phyloP scores from a whole-genome alignment of 164 flowering plant species.

The Amborella trichopoda region DNA sequence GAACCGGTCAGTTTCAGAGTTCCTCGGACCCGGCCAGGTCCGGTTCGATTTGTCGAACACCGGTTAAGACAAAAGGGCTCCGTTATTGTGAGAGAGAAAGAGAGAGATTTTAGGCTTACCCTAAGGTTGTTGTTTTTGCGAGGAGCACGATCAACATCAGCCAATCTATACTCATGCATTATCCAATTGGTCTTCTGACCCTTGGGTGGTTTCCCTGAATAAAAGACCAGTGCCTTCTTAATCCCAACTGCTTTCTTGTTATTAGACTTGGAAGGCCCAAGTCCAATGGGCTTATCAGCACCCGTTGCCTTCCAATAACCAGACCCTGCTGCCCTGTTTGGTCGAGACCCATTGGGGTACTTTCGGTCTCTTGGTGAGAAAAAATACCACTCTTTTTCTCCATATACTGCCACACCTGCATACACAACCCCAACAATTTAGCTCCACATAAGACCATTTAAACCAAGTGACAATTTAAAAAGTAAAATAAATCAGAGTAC shows the following conservation, averaged over 20 bases:
- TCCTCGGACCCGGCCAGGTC: too few species aligned
- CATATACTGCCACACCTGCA: slow-evolving; percentile 13
- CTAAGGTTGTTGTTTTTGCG: slow-evolving; percentile 11
- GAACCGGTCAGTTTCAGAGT: too few species aligned
- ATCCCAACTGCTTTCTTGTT: slow-evolving; percentile 9
- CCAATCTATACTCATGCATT: slow-evolving; percentile 17
- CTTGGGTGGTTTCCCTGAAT: slow-evolving; percentile 14
- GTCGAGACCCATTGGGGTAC: slow-evolving; percentile 17
- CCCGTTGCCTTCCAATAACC: slow-evolving; percentile 28
- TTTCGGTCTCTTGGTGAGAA: slow-evolving; percentile 16
- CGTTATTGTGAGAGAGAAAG: too few species aligned
- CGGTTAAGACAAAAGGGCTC: too few species aligned
- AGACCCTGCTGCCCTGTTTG: slow-evolving; percentile 13
- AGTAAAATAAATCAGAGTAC: too few species aligned
- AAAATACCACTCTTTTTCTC: slow-evolving; percentile 16
- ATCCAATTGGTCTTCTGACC: slow-evolving; percentile 17
- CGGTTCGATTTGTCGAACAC: too few species aligned
- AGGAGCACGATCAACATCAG: slow-evolving; percentile 11
- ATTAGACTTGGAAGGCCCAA: too few species aligned
- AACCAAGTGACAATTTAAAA: too few species aligned
- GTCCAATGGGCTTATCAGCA: slow-evolving; percentile 16
- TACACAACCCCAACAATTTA: not conserved
- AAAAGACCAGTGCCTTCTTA: slow-evolving; percentile 18
- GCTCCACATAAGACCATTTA: too few species aligned
- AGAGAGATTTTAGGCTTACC: too few species aligned